These are phyloP conservation scores for Pichia pseudocactophila DNA, from an alignment of 805 yeast genomes.

Conservation along the genomic window DNA sequence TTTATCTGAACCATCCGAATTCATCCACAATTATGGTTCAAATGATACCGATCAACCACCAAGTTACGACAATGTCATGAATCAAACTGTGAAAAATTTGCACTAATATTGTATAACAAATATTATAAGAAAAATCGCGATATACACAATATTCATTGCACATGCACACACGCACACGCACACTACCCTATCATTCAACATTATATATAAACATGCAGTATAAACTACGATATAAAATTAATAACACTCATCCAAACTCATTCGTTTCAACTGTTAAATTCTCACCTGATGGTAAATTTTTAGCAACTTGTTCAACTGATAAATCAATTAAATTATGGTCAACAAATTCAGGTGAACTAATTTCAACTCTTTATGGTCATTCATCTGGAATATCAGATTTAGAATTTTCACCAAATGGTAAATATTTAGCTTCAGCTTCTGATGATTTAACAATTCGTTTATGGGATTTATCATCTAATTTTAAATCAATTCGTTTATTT, in stretches of 20 bases:
- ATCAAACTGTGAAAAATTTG: constrained; percentile 26
- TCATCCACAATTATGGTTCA: constrained; percentile 3
- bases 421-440: constrained; percentile 70
- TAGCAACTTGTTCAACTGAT: constrained; percentile 57
- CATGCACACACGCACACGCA: too few relatives aligned
- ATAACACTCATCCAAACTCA: constrained; percentile 11
- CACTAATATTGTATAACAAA: too few relatives aligned
- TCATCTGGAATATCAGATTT: constrained; percentile 64
- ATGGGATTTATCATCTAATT: constrained; percentile 49
- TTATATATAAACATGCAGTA: constrained; percentile 4
- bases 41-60: constrained; percentile 23
- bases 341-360: constrained; percentile 25
- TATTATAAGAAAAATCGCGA: too few relatives aligned
- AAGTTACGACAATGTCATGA: constrained; percentile 29
- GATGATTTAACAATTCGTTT: constrained; percentile 77
- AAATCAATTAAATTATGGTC: constrained; percentile 53
- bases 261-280: constrained; percentile 41
- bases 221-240: constrained; percentile 10
- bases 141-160: too few relatives aligned
- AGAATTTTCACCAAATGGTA: constrained; percentile 68
- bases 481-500: constrained; percentile 40
- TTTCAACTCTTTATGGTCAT: constrained; percentile 45
- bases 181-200: neutral
- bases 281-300: constrained; percentile 47
- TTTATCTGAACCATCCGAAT: constrained; percentile 9